phyloP scores from a whole-genome alignment of 176 grass and related monocot species.

The Musa troglodytarum region DNA sequence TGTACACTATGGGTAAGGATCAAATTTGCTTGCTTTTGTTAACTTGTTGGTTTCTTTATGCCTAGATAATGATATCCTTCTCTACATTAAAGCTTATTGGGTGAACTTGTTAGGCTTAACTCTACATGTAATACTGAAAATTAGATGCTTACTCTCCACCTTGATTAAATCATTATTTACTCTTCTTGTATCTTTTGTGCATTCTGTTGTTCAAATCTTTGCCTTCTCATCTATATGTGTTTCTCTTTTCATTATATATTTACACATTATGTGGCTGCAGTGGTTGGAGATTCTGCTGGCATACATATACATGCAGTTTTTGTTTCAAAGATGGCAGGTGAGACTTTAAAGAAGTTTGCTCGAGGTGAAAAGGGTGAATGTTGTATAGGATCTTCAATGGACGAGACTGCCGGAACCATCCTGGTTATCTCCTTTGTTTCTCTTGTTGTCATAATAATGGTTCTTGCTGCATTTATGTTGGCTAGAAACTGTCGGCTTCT shows the following conservation, averaged over 20 bases:
- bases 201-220: neutral
- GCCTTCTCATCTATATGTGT: neutral
- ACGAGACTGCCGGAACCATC: constrained; percentile 79
- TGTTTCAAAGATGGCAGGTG: constrained; percentile 67
- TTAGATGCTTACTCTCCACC: neutral
- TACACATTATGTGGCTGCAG: constrained; percentile 20
- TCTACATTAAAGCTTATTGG: too few species aligned
- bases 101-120: neutral
- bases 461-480: constrained; percentile 72
- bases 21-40: too few species aligned
- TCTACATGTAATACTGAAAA: neutral
- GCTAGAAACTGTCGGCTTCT: constrained; percentile 84
- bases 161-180: neutral
- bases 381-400: constrained; percentile 69
- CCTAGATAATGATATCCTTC: neutral
- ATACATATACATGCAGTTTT: constrained; percentile 87
- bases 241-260: neutral
- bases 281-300: constrained; percentile 64
- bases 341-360: constrained; percentile 61
- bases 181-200: neutral
- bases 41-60: neutral
- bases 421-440: constrained; percentile 85
- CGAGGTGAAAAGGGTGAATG: constrained; percentile 56
- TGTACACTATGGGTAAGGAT: too few species aligned
- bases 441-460: constrained; percentile 78